Percentiles rank a stretch among this genome's conserved stretches.
phyloP scores from a whole-genome alignment of 2,329 filamentous ascomycete species.

The Aspergillus flavus region DNA sequence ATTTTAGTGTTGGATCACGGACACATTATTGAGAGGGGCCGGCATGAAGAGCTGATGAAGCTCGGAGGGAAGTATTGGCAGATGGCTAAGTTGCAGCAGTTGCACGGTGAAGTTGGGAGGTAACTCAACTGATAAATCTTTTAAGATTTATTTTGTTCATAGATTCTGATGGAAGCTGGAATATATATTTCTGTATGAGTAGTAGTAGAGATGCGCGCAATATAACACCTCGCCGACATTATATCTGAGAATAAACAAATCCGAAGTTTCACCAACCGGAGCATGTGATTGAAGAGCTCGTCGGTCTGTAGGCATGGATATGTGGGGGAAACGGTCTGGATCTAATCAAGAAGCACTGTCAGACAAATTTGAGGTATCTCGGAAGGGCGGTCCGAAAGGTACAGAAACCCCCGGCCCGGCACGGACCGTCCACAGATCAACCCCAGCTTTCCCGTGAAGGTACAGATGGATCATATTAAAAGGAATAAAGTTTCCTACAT shows the following conservation, averaged over 20 bases:
- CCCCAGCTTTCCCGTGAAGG: not conserved
- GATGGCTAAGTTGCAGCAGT: not conserved
- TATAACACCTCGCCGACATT: too few relatives aligned
- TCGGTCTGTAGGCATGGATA: not conserved
- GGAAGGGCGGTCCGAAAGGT: not conserved
- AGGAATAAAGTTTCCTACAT: not conserved
- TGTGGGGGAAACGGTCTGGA: not conserved
- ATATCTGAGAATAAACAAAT: not conserved
- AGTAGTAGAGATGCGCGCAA: too few relatives aligned
- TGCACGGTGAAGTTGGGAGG: not conserved
- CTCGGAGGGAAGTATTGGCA: not conserved
- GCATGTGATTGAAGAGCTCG: not conserved
- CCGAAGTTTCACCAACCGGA: not conserved
- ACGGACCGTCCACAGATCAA: not conserved
- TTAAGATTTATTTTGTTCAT: too few relatives aligned
- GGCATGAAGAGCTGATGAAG: not conserved
- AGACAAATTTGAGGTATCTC: not conserved
- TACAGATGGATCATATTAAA: not conserved
- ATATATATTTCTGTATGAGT: not conserved
- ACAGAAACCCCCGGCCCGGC: not conserved
- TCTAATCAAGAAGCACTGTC: not conserved
- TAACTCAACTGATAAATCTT: not conserved
- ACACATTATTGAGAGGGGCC: not conserved
- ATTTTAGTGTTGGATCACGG: not conserved
- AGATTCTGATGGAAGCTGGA: not conserved